These are phyloP conservation scores for Zymoseptoria brevis DNA, from an alignment of 2,329 filamentous ascomycete genomes.

Conservation along the genomic window DNA sequence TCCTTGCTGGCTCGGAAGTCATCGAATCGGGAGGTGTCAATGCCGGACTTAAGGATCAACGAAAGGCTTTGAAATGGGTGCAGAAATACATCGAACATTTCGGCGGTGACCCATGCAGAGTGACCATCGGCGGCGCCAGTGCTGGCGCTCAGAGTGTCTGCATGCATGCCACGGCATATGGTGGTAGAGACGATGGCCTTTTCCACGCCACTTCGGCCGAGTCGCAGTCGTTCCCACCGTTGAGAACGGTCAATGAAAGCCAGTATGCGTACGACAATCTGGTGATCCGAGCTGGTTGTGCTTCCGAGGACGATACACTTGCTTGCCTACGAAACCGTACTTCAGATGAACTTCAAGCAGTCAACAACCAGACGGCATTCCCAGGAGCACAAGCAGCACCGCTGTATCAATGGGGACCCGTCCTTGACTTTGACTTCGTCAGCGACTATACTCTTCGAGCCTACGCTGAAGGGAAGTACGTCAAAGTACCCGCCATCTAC, in stretches of 20 bases:
- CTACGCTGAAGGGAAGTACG: constrained; percentile 43
- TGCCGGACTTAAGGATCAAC: constrained; percentile 62
- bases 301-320: constrained; percentile 34
- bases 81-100: constrained; percentile 58
- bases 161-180: constrained; percentile 53
- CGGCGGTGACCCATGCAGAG: constrained; percentile 60
- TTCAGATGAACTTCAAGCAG: constrained; percentile 36
- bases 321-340: constrained; percentile 44
- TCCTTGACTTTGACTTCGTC: constrained; percentile 45
- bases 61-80: constrained; percentile 62
- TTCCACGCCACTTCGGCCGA: constrained; percentile 49
- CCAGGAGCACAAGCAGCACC: constrained; percentile 38
- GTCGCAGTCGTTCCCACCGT: constrained; percentile 45
- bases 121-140: constrained; percentile 60
- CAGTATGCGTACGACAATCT: constrained; percentile 48
- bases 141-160: constrained; percentile 61
- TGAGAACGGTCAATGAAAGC: constrained; percentile 41
- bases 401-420: constrained; percentile 45
- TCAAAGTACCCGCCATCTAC: constrained; percentile 48
- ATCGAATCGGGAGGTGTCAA: constrained; percentile 49
- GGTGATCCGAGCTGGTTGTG: constrained; percentile 43
- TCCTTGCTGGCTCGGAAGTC: constrained; percentile 55
- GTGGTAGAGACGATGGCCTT: constrained; percentile 40
- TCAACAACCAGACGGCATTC: constrained; percentile 40
- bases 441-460: constrained; percentile 43